phyloP scores from a whole-genome alignment of 1,284 basidiomycete species.

The Butyriboletus appendiculatus region DNA sequence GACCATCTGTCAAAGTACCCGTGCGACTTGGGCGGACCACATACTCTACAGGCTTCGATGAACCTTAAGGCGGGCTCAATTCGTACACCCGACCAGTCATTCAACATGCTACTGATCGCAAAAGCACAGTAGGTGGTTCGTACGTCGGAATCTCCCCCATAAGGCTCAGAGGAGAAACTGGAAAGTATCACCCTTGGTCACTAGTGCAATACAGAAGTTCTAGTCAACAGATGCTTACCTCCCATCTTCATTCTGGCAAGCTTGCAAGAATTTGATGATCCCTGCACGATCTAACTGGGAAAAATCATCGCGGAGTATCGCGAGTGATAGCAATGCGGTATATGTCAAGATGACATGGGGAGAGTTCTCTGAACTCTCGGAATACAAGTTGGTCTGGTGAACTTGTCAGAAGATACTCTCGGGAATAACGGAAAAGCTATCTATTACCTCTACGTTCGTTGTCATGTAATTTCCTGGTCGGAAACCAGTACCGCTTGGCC shows the following conservation, averaged over 20 bases:
- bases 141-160: conserved; percentile 68
- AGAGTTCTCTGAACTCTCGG: conserved; percentile 50
- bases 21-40: not conserved
- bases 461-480: conserved; percentile 73
- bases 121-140: conserved; percentile 91
- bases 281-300: conserved; percentile 63
- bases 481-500: conserved; percentile 69
- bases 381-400: conserved; percentile 38
- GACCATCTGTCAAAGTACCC: not conserved
- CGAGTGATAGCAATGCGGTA: conserved; percentile 78
- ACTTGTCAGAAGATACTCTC: conserved; percentile 9
- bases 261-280: conserved; percentile 59
- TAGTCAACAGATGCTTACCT: conserved; percentile 52
- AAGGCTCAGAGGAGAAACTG: conserved; percentile 79
- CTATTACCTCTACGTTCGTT: conserved; percentile 18
- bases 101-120: conserved; percentile 74
- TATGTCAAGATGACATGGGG: conserved; percentile 94
- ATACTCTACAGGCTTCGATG: conserved; percentile 69
- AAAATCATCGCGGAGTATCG: conserved; percentile 84
- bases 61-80: conserved; percentile 60
- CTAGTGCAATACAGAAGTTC: not conserved
- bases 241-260: conserved; percentile 79
- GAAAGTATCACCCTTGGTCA: not conserved
- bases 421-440: conserved; percentile 2
- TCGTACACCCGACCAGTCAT: conserved; percentile 78